These are phyloP conservation scores for Trichoderma guizhouense DNA, from an alignment of 2,329 filamentous ascomycete species.

Conservation along the genomic window DNA sequence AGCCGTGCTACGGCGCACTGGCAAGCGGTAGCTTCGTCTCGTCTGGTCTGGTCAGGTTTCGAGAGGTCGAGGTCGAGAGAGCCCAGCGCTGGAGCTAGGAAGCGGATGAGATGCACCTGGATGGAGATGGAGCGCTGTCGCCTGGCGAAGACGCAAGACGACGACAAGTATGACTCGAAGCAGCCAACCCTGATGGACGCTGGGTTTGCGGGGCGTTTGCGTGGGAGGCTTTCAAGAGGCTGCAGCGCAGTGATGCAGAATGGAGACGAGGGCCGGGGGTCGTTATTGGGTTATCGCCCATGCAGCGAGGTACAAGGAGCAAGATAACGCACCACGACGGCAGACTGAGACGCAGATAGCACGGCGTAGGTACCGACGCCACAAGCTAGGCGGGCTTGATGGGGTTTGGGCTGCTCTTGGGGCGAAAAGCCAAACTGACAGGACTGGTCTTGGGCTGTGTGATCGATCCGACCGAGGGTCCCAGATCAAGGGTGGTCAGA, in stretches of 20 bases:
- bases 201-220: constrained; percentile 18
- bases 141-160: background rate
- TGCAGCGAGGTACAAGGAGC: constrained; percentile 7
- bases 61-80: background rate
- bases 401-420: constrained; percentile 1
- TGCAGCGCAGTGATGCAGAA: constrained; percentile 19
- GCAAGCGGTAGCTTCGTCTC: constrained; percentile 1
- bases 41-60: background rate
- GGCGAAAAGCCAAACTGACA: constrained; percentile 11
- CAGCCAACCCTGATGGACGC: constrained; percentile 14
- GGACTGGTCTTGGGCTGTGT: background rate
- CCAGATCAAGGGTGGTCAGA: constrained; percentile 15
- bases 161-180: constrained; percentile 12
- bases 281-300: background rate
- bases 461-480: constrained; percentile 11
- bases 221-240: constrained; percentile 19
- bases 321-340: constrained; percentile 6
- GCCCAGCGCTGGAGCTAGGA: background rate
- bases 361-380: constrained; percentile 14
- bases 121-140: constrained; percentile 9
- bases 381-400: constrained; percentile 5
- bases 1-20: constrained; percentile 5
- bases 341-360: background rate
- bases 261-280: constrained; percentile 11
- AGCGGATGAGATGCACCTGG: background rate